Percentiles rank a stretch among this genome's conserved stretches.
Evolutionary conservation across 306 rosid genomes (phyloP).

Genomic region (Oxytropis ochrocephala): DNA sequence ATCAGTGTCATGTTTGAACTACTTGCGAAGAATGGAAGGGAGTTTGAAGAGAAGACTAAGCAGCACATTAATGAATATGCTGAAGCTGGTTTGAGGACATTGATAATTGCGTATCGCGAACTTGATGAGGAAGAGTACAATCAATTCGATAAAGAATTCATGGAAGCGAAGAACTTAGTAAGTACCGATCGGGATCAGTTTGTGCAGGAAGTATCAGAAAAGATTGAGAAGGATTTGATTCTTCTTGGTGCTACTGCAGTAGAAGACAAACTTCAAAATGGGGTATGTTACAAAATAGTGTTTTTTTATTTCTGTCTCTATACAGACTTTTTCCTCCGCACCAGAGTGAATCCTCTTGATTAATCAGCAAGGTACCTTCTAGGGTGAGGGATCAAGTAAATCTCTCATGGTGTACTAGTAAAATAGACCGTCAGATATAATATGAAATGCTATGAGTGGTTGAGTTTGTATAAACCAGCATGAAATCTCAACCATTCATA

Average conservation of each 20-base stretch:
- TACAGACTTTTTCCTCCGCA: not conserved
- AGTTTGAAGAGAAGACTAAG: constrained; percentile 30
- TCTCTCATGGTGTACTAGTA: too few relatives aligned
- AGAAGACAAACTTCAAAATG: constrained; percentile 34
- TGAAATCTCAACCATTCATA: too few relatives aligned
- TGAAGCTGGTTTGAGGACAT: constrained; percentile 32
- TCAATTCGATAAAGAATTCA: constrained; percentile 13
- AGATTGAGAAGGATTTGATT: constrained; percentile 24
- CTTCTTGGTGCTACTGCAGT: constrained; percentile 38
- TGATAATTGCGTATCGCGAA: constrained; percentile 27
- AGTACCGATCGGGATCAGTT: constrained; percentile 25
- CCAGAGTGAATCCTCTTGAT: not conserved
- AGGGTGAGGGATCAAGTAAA: too few relatives aligned
- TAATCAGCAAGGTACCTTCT: not conserved
- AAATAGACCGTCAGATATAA: too few relatives aligned
- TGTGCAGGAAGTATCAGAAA: constrained; percentile 21
- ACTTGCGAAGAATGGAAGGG: constrained; percentile 25
- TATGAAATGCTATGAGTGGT: too few relatives aligned
- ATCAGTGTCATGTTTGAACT: constrained; percentile 32
- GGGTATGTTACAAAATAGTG: constrained; percentile 18
- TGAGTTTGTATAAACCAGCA: too few relatives aligned
- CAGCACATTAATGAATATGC: constrained; percentile 34
- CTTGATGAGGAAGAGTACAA: constrained; percentile 22
- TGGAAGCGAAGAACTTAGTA: constrained; percentile 23
- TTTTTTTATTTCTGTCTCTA: not conserved